These are phyloP conservation scores for Pythium phragmiticola DNA, from an alignment of 352 stramenopile species.

Conservation along the genomic window DNA sequence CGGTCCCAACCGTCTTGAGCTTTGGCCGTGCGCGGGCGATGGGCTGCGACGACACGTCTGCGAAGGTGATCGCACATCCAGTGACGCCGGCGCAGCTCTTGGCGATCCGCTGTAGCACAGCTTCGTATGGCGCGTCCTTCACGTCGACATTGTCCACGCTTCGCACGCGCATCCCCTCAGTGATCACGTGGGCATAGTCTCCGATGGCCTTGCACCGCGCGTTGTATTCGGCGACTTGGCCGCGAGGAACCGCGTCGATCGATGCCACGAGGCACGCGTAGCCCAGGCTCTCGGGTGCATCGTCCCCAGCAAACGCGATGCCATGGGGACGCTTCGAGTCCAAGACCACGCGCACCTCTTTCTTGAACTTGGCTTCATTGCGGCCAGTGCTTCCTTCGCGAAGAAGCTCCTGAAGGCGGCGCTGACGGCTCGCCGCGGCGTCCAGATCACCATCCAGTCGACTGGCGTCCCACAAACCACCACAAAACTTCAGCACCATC, in stretches of 20 bases:
- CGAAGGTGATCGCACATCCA: constrained; percentile 50
- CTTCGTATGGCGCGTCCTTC: constrained; percentile 34
- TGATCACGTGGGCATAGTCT: constrained; percentile 52
- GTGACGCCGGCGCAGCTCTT: constrained; percentile 23
- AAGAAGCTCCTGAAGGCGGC: constrained; percentile 31
- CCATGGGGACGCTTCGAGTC: constrained; percentile 47
- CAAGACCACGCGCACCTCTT: constrained; percentile 63
- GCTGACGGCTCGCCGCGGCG: constrained; percentile 18
- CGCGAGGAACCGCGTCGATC: constrained; percentile 29
- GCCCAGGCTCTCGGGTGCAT: not conserved
- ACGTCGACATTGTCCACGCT: constrained; percentile 49
- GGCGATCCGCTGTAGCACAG: constrained; percentile 45
- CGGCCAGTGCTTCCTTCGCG: constrained; percentile 12
- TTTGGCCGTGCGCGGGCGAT: not conserved
- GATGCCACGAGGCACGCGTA: constrained; percentile 50
- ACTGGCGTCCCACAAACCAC: constrained; percentile 28
- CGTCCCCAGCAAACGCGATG: constrained; percentile 38
- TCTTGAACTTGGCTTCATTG: constrained; percentile 33
- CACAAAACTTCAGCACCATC: constrained; percentile 62
- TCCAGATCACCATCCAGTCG: constrained; percentile 28
- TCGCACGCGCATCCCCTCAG: constrained; percentile 38
- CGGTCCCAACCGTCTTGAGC: constrained; percentile 21
- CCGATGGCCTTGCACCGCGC: constrained; percentile 34
- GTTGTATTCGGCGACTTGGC: constrained; percentile 62
- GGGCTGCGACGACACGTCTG: constrained; percentile 28